Conservation (phyloP, 2,329 filamentous ascomycete species). For the Cytospora paraplurivora region DNA sequence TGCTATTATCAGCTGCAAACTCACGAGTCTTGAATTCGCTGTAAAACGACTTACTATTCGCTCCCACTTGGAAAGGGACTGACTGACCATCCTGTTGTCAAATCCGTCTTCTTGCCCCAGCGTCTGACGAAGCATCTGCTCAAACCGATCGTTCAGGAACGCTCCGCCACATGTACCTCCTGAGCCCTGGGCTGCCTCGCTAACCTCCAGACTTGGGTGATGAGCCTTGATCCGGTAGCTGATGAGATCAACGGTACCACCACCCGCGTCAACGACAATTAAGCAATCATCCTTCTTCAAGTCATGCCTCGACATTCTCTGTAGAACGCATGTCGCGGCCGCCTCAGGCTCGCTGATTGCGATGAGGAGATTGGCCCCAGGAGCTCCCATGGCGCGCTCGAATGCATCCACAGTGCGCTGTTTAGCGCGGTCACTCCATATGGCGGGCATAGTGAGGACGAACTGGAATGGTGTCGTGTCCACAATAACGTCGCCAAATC, state of each 20-base stretch:
- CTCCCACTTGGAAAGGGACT: slow-evolving; percentile 40
- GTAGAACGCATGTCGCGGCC: slow-evolving; percentile 52
- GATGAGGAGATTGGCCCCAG: slow-evolving; percentile 39
- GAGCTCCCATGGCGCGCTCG: slow-evolving; percentile 40
- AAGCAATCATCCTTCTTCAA: slow-evolving; percentile 50
- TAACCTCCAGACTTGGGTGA: slow-evolving; percentile 48
- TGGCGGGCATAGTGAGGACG: slow-evolving; percentile 59
- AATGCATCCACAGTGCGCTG: slow-evolving; percentile 51
- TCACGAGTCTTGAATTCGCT: slow-evolving; percentile 40
- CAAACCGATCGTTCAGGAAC: slow-evolving; percentile 52
- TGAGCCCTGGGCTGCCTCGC: slow-evolving; percentile 51
- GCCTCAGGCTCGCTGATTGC: slow-evolving; percentile 58
- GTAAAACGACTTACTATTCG: background rate
- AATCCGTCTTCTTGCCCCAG: slow-evolving; percentile 48
- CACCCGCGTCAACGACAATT: slow-evolving; percentile 57
- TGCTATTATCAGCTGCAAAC: slow-evolving; percentile 30
- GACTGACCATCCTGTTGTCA: slow-evolving; percentile 44
- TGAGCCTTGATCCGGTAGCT: slow-evolving; percentile 51
- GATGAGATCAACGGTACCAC: slow-evolving; percentile 57
- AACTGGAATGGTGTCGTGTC: slow-evolving; percentile 52
- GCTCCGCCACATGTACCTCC: slow-evolving; percentile 54
- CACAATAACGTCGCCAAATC: slow-evolving; percentile 46
- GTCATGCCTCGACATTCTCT: slow-evolving; percentile 45
- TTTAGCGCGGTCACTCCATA: slow-evolving; percentile 59
- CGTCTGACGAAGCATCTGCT: slow-evolving; percentile 45